Conservation (phyloP, 495 filamentous ascomycete genomes). For the Aspergillus biplanus region DNA sequence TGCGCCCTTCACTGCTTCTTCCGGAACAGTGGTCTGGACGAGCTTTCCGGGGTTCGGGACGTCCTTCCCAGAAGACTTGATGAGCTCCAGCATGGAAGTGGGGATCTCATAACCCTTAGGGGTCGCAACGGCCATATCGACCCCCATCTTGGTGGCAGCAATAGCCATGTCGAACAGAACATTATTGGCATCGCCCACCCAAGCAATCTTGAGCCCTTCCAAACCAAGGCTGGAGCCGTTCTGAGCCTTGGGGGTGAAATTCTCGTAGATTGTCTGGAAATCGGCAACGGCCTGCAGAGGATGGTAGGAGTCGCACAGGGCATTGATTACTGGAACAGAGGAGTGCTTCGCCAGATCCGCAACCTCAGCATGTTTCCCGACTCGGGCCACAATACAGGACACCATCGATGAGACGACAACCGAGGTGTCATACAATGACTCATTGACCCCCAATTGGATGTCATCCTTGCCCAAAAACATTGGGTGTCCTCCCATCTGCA, state of each 20-base stretch:
- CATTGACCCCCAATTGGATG: conserved; percentile 96
- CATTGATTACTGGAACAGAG: conserved; percentile 91
- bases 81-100: conserved; percentile 66
- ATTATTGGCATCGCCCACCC: conserved; percentile 97
- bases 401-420: conserved; percentile 92
- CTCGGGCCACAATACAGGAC: conserved; percentile 86
- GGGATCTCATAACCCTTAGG: conserved; percentile 83
- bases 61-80: conserved; percentile 60
- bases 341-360: conserved; percentile 77
- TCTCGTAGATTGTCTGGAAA: conserved; percentile 86
- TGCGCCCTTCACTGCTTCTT: conserved; percentile 86
- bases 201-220: conserved; percentile 85
- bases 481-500: conserved; percentile 83
- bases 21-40: conserved; percentile 74
- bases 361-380: conserved; percentile 82
- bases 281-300: conserved; percentile 93
- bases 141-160: conserved; percentile 81
- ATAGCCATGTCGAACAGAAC: conserved; percentile 92
- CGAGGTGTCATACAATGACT: conserved; percentile 86
- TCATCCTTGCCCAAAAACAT: conserved; percentile 96
- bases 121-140: conserved; percentile 83
- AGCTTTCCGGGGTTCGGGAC: conserved; percentile 65
- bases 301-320: conserved; percentile 84
- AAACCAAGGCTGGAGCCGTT: conserved; percentile 62
- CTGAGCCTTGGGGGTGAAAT: conserved; percentile 56